Base-by-base conservation (phyloP, 1,284 basidiomycete species). In the Microbotryum saponariae region DNA sequence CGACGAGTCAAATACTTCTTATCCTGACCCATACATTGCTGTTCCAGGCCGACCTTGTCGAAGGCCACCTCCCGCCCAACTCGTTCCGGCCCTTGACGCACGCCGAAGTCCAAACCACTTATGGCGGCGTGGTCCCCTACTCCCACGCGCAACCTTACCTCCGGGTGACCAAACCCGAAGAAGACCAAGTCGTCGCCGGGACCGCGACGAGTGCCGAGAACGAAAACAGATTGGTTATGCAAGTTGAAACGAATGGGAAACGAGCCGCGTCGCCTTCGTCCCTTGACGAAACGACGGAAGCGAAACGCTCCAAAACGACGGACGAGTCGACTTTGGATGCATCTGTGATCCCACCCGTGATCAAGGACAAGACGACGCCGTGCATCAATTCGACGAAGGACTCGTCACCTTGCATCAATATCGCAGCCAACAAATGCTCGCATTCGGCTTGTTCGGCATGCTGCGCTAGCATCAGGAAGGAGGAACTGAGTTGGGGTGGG, bases 101-200 rank as follows among this genome's bases (percentile, higher is more conserved):
- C 51, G 51, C 58, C 21, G 68, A 66, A n/a, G 60, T 70, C 20
- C 59, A 62, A 0, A n/a, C 46, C 12, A 57, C 65, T n/a, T 68
- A 71, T 9, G 70, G 68, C 12, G 65, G 62, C n/a, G 69, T 66
- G 23, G 63, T 78, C 20, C 76, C 77, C 3, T 77, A 77, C 60
- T 78, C 77, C 64, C 73, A 77, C 33, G 69, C 71, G 5, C 77
- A 78, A 64, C 76, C 77, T 6, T 77, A 77, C 63, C 69, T 77
- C 59, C 70, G 77, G 2, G 65, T 67, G 54, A 63, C 51, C 10
- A 59, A 68, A 29, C 63, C 74, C 70, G 46, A 47, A 49, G 60
- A 48, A 29, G 50, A 48, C 37, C 37, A 42, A 42, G 14, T 42
- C 37, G 37, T 42, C 3, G 37, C 10, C 12, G 37, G 37, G 37